A percentile compares a stretch with the other conserved stretches of the same genome.
phyloP scores from a whole-genome alignment of 1,139 yeast species.

The Scheffersomyces segobiensis region DNA sequence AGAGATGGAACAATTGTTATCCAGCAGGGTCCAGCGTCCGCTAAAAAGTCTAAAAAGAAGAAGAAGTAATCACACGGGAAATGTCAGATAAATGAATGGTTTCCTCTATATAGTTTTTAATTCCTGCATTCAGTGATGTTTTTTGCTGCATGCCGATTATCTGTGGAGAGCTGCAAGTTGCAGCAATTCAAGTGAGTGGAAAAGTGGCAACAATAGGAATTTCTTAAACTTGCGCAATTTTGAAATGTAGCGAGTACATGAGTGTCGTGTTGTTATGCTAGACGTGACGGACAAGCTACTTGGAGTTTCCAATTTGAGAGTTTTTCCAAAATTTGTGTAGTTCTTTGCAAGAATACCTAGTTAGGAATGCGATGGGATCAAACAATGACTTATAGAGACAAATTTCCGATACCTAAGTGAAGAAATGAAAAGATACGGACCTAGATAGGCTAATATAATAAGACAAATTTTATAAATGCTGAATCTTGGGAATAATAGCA shows the following conservation, averaged over 20 bases:
- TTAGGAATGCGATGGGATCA: not conserved
- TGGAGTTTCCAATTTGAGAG: not conserved
- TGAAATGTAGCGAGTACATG: not conserved
- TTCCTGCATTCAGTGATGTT: not conserved
- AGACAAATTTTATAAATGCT: not conserved
- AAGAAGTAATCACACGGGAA: constrained; percentile 6
- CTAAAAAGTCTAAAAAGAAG: constrained; percentile 19
- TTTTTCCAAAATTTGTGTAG: not conserved
- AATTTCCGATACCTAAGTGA: not conserved
- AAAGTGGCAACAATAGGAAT: not conserved
- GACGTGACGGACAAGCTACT: not conserved
- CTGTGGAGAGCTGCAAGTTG: not conserved
- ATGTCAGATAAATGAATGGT: not conserved
- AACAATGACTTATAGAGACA: not conserved
- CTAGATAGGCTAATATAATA: not conserved
- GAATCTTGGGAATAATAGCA: not conserved
- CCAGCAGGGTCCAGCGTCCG: constrained; percentile 20
- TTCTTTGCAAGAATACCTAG: not conserved
- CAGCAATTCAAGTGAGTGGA: not conserved
- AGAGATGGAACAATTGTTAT: constrained; percentile 67
- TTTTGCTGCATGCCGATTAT: not conserved
- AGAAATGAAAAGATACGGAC: not conserved
- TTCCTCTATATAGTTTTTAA: not conserved
- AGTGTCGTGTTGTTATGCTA: not conserved
- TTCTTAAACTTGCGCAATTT: not conserved